Evolutionary conservation across 768 basidiomycete species (phyloP).

Genomic region (Lactarius psammicola): DNA sequence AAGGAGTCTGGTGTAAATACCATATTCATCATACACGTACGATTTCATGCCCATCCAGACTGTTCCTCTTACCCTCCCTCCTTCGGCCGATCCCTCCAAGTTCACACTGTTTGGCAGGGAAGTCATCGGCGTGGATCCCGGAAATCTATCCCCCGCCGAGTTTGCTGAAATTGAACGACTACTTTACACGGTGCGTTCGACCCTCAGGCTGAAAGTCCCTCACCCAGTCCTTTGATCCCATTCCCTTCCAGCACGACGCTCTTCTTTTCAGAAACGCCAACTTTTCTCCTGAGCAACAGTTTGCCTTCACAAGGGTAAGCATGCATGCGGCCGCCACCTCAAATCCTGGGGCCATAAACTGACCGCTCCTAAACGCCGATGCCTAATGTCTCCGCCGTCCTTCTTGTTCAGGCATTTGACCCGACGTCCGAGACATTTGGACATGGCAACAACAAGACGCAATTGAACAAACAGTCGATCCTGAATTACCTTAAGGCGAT

Average conservation of each 20-base stretch:
- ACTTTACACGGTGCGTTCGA: conserved; percentile 65
- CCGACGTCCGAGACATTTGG: conserved; percentile 64
- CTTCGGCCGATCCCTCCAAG: too few species aligned
- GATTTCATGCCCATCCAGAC: too few species aligned
- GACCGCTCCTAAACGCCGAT: not conserved
- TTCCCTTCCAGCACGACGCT: too few species aligned
- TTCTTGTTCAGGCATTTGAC: conserved; percentile 65
- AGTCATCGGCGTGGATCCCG: too few species aligned
- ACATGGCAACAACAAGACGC: conserved; percentile 87
- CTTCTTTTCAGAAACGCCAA: too few species aligned
- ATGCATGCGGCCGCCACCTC: too few species aligned
- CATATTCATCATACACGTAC: too few species aligned
- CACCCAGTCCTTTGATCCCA: not conserved
- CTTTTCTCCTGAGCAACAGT: too few species aligned
- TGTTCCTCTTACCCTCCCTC: too few species aligned
- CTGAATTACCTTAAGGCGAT: conserved; percentile 91
- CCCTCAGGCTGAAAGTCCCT: not conserved
- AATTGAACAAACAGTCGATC: conserved; percentile 69
- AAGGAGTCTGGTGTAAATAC: too few species aligned
- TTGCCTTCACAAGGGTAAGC: too few species aligned
- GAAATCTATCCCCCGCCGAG: conserved; percentile 53
- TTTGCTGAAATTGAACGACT: conserved; percentile 67
- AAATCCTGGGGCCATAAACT: not conserved
- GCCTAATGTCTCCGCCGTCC: conserved; percentile 10
- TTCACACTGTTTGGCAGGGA: too few species aligned